Conservation (phyloP, 345 rosid genomes). For the Eucalyptus melliodora region DNA sequence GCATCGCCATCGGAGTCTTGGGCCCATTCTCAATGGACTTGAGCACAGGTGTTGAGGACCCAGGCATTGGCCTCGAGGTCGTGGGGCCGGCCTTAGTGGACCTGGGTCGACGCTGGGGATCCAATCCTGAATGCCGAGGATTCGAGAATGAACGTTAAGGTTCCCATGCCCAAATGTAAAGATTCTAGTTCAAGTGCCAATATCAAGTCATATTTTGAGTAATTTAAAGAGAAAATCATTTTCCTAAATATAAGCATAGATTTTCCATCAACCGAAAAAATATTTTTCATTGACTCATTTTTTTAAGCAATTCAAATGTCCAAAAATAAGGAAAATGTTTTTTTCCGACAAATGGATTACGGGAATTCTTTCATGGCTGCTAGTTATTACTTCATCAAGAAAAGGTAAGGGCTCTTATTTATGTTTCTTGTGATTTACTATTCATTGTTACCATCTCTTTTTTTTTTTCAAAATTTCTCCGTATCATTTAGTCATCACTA, state of each 20-base stretch:
- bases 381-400: not conserved
- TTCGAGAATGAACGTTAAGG: not conserved
- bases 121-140: accelerated
- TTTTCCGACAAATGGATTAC: too few relatives aligned
- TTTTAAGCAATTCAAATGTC: too few relatives aligned
- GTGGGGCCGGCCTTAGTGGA: not conserved
- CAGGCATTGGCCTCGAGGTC: accelerated
- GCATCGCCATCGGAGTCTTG: accelerated
- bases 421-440: not conserved
- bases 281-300: too few relatives aligned
- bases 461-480: not conserved
- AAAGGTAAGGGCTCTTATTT: not conserved
- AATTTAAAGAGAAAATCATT: too few relatives aligned
- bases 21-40: not conserved
- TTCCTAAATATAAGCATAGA: too few relatives aligned
- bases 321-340: too few relatives aligned
- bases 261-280: too few relatives aligned
- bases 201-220: too few relatives aligned
- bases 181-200: not conserved
- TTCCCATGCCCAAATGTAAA: not conserved
- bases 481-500: not conserved
- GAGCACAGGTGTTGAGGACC: not conserved
- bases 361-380: not conserved
- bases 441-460: not conserved
- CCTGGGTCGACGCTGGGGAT: accelerated